A percentile compares a stretch with the other conserved stretches of the same genome.
These are phyloP conservation scores for Aspergillus avenaceus DNA, from an alignment of 495 filamentous ascomycete genomes.

Conservation along the genomic window DNA sequence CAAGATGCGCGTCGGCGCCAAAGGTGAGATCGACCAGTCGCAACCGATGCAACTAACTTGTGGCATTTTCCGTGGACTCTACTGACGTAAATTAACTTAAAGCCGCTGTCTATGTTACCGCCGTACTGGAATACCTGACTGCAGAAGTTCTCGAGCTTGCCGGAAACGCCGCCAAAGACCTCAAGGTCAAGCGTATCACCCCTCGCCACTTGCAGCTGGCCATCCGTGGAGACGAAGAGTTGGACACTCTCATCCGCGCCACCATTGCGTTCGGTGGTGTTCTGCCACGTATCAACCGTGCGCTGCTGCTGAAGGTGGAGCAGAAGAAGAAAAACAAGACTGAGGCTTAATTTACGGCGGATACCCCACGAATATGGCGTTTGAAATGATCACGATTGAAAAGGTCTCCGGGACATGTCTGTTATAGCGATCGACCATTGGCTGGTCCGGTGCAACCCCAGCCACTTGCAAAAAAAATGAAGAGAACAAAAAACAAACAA, in stretches of 20 bases:
- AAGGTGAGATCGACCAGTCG: slow-evolving; percentile 47
- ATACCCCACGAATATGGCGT: slow-evolving; percentile 28
- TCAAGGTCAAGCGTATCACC: slow-evolving; percentile 99
- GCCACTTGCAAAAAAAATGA: background rate
- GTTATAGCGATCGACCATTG: slow-evolving; percentile 4
- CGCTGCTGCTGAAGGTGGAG: slow-evolving; percentile 95
- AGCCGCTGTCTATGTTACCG: slow-evolving; percentile 97
- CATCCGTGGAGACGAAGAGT: slow-evolving; percentile 96
- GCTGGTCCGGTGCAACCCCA: background rate
- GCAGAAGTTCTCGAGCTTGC: slow-evolving; percentile 98
- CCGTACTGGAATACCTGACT: slow-evolving; percentile 95
- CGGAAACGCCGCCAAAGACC: slow-evolving; percentile 97
- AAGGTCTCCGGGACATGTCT: slow-evolving; percentile 9
- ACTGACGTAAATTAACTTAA: slow-evolving; percentile 9
- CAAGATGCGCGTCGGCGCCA: slow-evolving; percentile 99
- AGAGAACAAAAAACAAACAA: background rate
- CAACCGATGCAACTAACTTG: background rate
- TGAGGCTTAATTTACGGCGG: slow-evolving; percentile 30
- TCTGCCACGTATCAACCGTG: slow-evolving; percentile 97
- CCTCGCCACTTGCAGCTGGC: slow-evolving; percentile 96
- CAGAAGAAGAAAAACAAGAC: slow-evolving; percentile 96
- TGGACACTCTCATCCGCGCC: slow-evolving; percentile 94
- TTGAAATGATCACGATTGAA: slow-evolving; percentile 21
- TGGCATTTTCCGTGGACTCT: background rate
- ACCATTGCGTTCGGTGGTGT: slow-evolving; percentile 99